Evolutionary conservation across 352 stramenopile genomes (phyloP), one percentile per base, ranked within the genome.

Genomic region (Pelagophyceae sp.): DNA sequence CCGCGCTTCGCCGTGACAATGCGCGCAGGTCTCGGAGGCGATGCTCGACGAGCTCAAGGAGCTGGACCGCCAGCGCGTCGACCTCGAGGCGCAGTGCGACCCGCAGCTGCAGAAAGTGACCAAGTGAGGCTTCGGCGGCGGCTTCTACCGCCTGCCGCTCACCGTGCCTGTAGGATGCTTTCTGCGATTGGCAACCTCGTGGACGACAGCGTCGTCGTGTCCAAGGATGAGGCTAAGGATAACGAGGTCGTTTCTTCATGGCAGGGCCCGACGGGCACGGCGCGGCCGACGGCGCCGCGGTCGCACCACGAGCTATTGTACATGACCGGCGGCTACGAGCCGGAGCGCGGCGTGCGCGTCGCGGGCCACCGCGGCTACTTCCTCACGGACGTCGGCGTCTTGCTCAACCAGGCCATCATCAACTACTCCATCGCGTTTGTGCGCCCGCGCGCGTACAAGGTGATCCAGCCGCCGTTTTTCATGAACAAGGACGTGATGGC

Each of bases 401-500:
- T 99, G 72, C 88, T 99, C 54, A 98, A 99, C 85, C 96, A 99
- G 86, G 96, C 96, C 58, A 88, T 99, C 50, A 99, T 99, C 87
- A 96, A 97, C 81, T 99, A 99, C 87, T 91, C 92, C 40, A 95
- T 98, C 85, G 83, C 95, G 72, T 99, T 99, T 85, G 87, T 99
- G 72, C 89, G 92, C 79, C 90, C 91, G 79, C 87, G 90, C 35
- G 89, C 95, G 72, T 99, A 99, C 87, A 97, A 97, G 80, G 93
- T 98, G 77, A 83, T 99, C 37, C 97, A 99, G 89, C 96, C 96
- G 35, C 96, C 96, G 65, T 99, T 96, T 86, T 98, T 99, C 80
- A 99, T 99, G 95, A 99, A 98, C 85, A 99, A 99, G 90, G 94
- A 98, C 29, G 87, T 94, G 72, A 99, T 99, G 96, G 90, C 92